phyloP scores from a whole-genome alignment of 768 basidiomycete species.

The Postia placenta region DNA sequence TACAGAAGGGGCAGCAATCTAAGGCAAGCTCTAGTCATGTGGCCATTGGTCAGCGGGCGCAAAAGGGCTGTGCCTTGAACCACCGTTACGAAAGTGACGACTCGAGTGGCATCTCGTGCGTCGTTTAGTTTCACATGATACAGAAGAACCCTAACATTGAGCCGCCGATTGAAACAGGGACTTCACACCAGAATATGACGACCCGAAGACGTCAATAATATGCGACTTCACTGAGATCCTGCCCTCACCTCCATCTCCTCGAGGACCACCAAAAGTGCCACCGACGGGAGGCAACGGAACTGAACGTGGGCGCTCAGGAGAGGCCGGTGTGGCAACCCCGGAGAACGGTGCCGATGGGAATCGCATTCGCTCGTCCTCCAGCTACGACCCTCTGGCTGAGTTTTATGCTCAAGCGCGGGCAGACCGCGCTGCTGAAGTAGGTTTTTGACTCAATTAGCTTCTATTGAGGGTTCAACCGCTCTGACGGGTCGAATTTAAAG shows the following conservation, averaged over 20 bases:
- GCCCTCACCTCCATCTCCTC: conserved; percentile 9
- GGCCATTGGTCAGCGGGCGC: too few relatives aligned
- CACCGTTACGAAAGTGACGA: conserved; percentile 19
- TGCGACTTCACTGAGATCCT: conserved; percentile 29
- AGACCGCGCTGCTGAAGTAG: conserved; percentile 38
- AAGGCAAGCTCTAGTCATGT: background rate
- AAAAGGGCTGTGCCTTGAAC: background rate
- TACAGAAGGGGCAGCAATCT: conserved; percentile 12
- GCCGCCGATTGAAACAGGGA: conserved; percentile 11
- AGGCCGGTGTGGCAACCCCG: too few relatives aligned
- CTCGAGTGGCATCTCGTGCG: conserved; percentile 45
- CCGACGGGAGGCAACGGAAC: too few relatives aligned
- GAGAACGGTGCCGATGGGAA: background rate
- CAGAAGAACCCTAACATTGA: background rate
- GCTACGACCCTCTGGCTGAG: conserved; percentile 52
- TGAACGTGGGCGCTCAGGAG: too few relatives aligned
- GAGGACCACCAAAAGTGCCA: background rate
- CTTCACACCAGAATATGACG: conserved; percentile 15
- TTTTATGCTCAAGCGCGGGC: conserved; percentile 57
- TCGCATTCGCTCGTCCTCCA: background rate
- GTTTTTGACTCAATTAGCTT: too few relatives aligned
- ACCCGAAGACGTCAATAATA: conserved; percentile 3
- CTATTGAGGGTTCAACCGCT: too few relatives aligned
- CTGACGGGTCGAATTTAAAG: too few relatives aligned
- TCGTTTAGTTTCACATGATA: conserved; percentile 6